Percentiles rank a stretch among this genome's conserved stretches.
These are phyloP conservation scores for Nicotiana sylvestris DNA, from an alignment of 257 asterid genomes.

Conservation along the genomic window DNA sequence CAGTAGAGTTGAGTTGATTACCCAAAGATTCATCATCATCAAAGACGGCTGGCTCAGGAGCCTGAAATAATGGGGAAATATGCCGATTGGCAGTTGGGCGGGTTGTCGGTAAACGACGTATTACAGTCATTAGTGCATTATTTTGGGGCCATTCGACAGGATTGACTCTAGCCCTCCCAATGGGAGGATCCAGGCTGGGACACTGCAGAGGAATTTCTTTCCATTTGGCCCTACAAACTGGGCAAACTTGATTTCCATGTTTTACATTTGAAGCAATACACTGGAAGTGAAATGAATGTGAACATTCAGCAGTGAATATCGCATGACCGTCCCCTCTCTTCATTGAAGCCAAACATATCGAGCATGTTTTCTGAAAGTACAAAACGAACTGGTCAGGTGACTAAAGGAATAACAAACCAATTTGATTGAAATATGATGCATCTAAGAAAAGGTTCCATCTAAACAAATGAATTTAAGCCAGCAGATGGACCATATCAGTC, in stretches of 20 bases:
- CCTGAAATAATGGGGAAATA: conserved; percentile 34
- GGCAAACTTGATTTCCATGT: conserved; percentile 91
- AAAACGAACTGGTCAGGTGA: not conserved
- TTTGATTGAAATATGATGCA: not conserved
- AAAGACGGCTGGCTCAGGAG: conserved; percentile 77
- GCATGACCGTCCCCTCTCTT: conserved; percentile 91
- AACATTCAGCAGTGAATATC: conserved; percentile 90
- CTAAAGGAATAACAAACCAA: not conserved
- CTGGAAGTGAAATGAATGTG: conserved; percentile 93
- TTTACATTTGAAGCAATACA: conserved; percentile 93
- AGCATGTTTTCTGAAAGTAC: conserved; percentile 70
- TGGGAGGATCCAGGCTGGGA: conserved; percentile 47
- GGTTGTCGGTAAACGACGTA: conserved; percentile 59
- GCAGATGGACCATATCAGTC: not conserved
- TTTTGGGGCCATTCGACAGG: conserved; percentile 59
- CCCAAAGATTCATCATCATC: conserved; percentile 85
- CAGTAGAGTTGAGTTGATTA: conserved; percentile 27
- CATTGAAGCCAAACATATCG: conserved; percentile 87
- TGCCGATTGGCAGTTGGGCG: conserved; percentile 59
- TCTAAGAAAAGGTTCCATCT: not conserved
- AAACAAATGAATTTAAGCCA: not conserved
- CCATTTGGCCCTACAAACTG: conserved; percentile 93
- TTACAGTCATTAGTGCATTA: conserved; percentile 50
- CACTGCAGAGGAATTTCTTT: conserved; percentile 75
- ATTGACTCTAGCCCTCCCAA: conserved; percentile 44